Evolutionary conservation across 2,329 filamentous ascomycete species (phyloP), one percentile per base, ranked within the genome.

Genomic region (Grosmannia huntii): DNA sequence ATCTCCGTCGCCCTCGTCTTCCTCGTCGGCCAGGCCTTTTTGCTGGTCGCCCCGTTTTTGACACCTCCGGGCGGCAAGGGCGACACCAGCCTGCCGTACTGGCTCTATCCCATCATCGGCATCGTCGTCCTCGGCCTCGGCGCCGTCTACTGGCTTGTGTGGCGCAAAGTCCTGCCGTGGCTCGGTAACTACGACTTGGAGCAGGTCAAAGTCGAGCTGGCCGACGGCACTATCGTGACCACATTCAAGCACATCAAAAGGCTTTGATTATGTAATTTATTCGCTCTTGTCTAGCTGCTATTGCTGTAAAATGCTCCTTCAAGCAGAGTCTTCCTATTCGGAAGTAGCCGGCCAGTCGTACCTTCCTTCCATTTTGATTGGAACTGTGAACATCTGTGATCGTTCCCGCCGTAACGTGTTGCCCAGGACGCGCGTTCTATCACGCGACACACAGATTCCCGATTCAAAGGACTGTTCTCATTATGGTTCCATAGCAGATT

Each of bases 171-270:
- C 2, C 59, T 64, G 54, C 66, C 67, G 10, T 74, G 71, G 64
- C 61, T 82, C 28, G 79, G 78, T 12, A 64, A 66, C 0, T 83
- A 86, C 64, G 72, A 79, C 62, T 72, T 86, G 58, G 57, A 48
- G 5, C 59, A 64, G 55, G 28, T n/a, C 11, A 66, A 66, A 57
- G 62, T 50, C 4, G 51, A 48, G 50, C 63, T 68, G 36, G 57
- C 44, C 28, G 66, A 68, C 60, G 65, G 66, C 4, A 66, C 66
- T 2, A 56, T 66, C 2, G 63, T 67, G 25, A 64, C 60, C n/a
- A 59, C 57, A 31, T 67, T 62, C 52, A 27, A 57, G 28, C 53
- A 52, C 44, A 54, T 59, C 3, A 60, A 61, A 50, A 55, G 55
- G 25, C 31, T 48, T 7, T 58, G 31, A 46, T 23, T 23, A 10